Base-by-base conservation (phyloP, 108 stramenopile genomes). In the Craspedostauros australis region DNA sequence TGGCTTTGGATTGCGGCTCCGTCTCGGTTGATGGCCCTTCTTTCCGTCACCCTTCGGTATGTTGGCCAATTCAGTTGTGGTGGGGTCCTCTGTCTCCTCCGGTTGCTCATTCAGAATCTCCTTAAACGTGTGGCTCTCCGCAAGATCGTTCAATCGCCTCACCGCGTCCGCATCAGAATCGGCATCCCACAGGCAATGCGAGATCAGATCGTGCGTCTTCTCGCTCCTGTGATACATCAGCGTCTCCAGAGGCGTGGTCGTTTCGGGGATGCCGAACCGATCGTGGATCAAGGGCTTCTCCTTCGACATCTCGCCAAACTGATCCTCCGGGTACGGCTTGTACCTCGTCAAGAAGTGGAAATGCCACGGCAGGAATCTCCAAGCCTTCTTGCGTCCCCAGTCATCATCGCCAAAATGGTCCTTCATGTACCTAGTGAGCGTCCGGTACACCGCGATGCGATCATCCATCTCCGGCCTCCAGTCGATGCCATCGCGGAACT, bases 291-390 rank as follows among this genome's bases (percentile, higher is more conserved):
- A 33, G 12, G 62, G 62, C 24, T 20, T 22, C 3, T 20, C 50
- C 4, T 34, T 29, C 2, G 65, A 60, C 16, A 31, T 23, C 2
- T 16, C 5, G 9, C 16, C 60, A 22, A 37, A 66, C 2, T 43
- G 29, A 11, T 34, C 50, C 47, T 66, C 70, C 12, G 65, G 58
- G 39, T 39, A 49, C 2, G 65, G 33, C 0, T 24, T 55, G 15
- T 68, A 68, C 11, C 75, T 40, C 26, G 28, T 29, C 6, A 76
- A 30, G 42, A 76, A 76, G 18, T 66, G 47, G 33, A 72, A 76
- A 67, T 76, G 75, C 70, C 70, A 76, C 6, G 75, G 75, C 5
- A 76, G 25, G 29, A 76, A 76, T 16, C 56, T 62, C 51, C 47
- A 76, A 15, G 55, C 65, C 57, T 54, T 58, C 28, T 64, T 76